Conservation (phyloP, 163 green algal species). For the Picocystis sp. region DNA sequence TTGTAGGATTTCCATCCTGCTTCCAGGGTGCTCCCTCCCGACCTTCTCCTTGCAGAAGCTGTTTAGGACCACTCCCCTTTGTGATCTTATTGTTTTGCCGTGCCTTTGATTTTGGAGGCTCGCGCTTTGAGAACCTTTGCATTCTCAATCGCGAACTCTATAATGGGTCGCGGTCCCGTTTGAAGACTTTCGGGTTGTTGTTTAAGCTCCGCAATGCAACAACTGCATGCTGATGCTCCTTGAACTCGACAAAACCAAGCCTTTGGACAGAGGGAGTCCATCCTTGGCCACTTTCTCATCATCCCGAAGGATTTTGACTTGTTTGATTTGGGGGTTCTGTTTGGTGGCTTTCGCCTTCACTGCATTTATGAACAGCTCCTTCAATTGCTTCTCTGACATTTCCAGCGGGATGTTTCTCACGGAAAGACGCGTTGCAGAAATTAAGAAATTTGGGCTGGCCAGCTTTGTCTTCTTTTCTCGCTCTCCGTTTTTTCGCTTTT, state of each 20-base stretch:
- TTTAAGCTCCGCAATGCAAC: slow-evolving; percentile 83
- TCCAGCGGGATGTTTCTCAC: slow-evolving; percentile 71
- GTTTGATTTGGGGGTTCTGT: slow-evolving; percentile 53
- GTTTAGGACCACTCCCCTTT: background rate
- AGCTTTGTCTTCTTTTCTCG: slow-evolving; percentile 73
- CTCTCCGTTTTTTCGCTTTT: slow-evolving; percentile 43
- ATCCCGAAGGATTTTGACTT: slow-evolving; percentile 67
- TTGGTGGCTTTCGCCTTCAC: slow-evolving; percentile 61
- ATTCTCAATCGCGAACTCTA: slow-evolving; percentile 94
- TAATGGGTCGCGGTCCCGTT: slow-evolving; percentile 52
- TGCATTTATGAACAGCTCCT: slow-evolving; percentile 39
- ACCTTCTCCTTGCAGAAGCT: background rate
- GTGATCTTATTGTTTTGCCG: background rate
- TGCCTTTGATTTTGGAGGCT: background rate
- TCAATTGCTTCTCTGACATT: slow-evolving; percentile 52
- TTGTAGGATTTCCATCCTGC: background rate
- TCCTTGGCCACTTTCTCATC: slow-evolving; percentile 15
- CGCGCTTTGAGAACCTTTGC: slow-evolving; percentile 22
- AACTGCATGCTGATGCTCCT: slow-evolving; percentile 70
- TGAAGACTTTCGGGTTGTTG: slow-evolving; percentile 75
- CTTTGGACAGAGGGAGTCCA: slow-evolving; percentile 11
- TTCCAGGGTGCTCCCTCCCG: background rate
- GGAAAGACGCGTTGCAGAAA: slow-evolving; percentile 59
- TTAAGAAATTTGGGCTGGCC: slow-evolving; percentile 76
- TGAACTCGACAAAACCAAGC: slow-evolving; percentile 86